phyloP scores from a whole-genome alignment of 441 rosid species.

The Pelargonium citronellum region DNA sequence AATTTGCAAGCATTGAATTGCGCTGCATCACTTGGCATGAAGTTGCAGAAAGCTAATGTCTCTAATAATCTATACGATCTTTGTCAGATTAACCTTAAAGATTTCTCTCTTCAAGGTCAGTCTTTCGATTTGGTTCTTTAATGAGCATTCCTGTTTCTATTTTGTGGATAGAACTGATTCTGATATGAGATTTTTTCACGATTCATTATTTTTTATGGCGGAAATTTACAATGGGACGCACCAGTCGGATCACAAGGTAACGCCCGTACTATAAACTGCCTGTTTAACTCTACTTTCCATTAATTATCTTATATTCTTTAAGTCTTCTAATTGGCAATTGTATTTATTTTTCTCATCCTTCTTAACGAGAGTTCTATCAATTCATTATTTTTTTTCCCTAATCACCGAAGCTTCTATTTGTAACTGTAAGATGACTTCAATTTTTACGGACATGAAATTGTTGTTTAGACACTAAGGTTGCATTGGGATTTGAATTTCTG shows the following conservation, averaged over 20 bases:
- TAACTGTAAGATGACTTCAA: too few relatives aligned
- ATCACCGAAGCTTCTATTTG: too few relatives aligned
- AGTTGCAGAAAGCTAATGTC: conserved; percentile 34
- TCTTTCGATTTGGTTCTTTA: not conserved
- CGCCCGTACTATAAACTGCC: conserved; percentile 1
- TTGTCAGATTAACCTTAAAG: conserved; percentile 36
- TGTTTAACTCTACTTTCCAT: conserved; percentile 2
- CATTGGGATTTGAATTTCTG: too few relatives aligned
- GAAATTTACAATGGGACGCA: conserved; percentile 20
- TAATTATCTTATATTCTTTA: not conserved
- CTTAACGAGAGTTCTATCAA: not conserved
- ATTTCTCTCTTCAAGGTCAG: conserved; percentile 40
- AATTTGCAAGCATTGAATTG: conserved; percentile 37
- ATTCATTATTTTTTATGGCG: conserved; percentile 13
- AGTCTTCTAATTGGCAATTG: not conserved
- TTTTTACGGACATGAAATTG: too few relatives aligned
- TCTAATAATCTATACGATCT: conserved; percentile 28
- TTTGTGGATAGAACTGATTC: conserved; percentile 16
- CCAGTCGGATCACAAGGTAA: conserved; percentile 36
- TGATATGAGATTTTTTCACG: conserved; percentile 17
- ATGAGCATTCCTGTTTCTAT: not conserved
- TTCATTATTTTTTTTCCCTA: not conserved
- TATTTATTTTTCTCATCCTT: not conserved
- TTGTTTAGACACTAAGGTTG: too few relatives aligned
- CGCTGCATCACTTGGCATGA: conserved; percentile 33